Percentiles rank a stretch among this genome's conserved stretches.
phyloP scores from a whole-genome alignment of 768 basidiomycete species.

The Boletus sp. region DNA sequence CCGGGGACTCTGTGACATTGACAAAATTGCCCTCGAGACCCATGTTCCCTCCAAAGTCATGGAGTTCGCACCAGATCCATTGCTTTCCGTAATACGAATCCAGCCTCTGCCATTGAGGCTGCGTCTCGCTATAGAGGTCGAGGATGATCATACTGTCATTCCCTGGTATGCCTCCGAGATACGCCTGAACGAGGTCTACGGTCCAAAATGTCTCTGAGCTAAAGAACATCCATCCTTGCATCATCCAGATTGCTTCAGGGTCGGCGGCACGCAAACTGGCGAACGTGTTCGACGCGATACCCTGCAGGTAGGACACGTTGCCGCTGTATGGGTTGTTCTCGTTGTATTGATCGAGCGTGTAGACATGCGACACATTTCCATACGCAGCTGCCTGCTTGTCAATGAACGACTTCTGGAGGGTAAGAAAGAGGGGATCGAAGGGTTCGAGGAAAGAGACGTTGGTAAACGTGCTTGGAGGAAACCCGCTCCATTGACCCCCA shows the following conservation, averaged over 20 bases:
- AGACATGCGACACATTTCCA: constrained; percentile 38
- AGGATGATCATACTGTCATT: constrained; percentile 40
- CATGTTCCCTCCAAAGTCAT: constrained; percentile 39
- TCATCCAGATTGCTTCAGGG: constrained; percentile 39
- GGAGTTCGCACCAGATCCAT: constrained; percentile 43
- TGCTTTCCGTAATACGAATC: constrained; percentile 37
- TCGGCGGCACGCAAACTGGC: constrained; percentile 38
- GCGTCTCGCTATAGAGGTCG: constrained; percentile 39
- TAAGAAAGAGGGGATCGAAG: constrained; percentile 36
- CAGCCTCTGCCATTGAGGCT: constrained; percentile 42
- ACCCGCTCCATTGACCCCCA: constrained; percentile 36
- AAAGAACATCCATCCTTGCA: constrained; percentile 45
- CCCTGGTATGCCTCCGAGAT: constrained; percentile 36
- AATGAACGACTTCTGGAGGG: constrained; percentile 38
- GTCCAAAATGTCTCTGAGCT: constrained; percentile 37
- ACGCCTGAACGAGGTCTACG: constrained; percentile 37
- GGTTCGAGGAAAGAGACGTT: constrained; percentile 41
- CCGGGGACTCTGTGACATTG: constrained; percentile 32
- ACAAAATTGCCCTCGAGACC: constrained; percentile 37
- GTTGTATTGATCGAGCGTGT: constrained; percentile 45
- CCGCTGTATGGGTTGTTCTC: constrained; percentile 38
- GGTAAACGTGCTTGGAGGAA: constrained; percentile 32
- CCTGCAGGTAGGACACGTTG: constrained; percentile 32
- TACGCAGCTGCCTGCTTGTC: constrained; percentile 36
- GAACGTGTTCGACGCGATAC: constrained; percentile 34